Conservation (phyloP, 257 asterid species). For the Solanum dulcamara region DNA sequence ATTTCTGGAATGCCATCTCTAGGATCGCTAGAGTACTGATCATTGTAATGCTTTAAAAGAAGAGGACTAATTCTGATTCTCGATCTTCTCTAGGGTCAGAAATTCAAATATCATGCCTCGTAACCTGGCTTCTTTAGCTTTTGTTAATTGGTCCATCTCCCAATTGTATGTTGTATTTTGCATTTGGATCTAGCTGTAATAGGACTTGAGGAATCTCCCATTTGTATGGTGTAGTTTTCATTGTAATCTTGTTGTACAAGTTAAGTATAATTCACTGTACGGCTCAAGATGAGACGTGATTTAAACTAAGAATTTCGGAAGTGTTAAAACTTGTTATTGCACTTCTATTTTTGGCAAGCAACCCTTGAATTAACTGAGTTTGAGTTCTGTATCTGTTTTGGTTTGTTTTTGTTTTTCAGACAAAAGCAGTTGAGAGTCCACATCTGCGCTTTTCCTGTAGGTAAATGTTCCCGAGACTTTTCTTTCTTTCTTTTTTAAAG, state of each 20-base stretch:
- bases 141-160: background rate
- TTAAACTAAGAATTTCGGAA: background rate
- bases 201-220: background rate
- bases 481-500: too few relatives aligned
- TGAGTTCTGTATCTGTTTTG: background rate
- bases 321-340: background rate
- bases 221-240: background rate
- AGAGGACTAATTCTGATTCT: background rate
- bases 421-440: background rate
- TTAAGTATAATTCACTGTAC: background rate
- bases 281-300: background rate
- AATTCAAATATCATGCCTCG: background rate
- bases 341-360: background rate
- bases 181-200: background rate
- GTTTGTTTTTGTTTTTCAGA: background rate
- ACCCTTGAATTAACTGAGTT: background rate
- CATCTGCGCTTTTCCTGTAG: background rate
- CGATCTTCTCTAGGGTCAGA: background rate
- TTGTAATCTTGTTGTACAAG: background rate
- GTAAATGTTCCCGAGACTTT: background rate
- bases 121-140: background rate
- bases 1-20: conserved; percentile 47
- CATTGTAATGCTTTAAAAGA: background rate
- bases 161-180: background rate
- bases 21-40: conserved; percentile 62